Conservation (phyloP, 805 yeast genomes). For the Yarrowia deformans region DNA sequence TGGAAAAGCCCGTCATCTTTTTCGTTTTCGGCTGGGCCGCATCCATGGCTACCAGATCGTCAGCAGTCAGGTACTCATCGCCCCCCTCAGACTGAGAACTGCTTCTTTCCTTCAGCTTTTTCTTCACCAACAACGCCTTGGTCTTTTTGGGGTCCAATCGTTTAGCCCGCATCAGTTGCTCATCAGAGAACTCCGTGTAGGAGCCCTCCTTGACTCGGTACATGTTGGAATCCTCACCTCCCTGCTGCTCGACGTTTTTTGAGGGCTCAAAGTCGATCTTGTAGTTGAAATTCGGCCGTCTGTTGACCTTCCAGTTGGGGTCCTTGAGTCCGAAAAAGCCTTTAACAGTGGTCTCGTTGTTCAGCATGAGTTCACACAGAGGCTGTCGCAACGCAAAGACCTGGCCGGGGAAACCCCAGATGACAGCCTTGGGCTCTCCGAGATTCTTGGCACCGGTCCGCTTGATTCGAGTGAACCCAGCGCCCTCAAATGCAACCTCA, state of each 20-base stretch:
- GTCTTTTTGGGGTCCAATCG: background rate
- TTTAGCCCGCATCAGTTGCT: background rate
- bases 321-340: conserved; percentile 26
- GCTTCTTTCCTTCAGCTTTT: background rate
- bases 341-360: conserved; percentile 2
- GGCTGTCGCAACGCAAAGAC: conserved; percentile 36
- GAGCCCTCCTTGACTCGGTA: conserved; percentile 25
- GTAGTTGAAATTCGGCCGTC: background rate
- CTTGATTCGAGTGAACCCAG: conserved; percentile 25
- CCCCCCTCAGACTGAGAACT: background rate
- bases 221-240: background rate
- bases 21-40: background rate
- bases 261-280: conserved; percentile 15
- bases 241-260: background rate
- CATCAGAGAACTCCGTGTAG: background rate
- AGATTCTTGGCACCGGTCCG: background rate
- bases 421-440: background rate
- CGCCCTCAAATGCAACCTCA: conserved; percentile 28
- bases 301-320: conserved; percentile 22
- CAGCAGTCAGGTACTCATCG: background rate
- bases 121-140: background rate
- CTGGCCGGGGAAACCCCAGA: conserved; percentile 36
- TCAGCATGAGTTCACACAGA: conserved; percentile 28
- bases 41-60: background rate
- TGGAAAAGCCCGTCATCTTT: background rate